phyloP scores from a whole-genome alignment of 768 basidiomycete genomes.

The Collybia sp. region DNA sequence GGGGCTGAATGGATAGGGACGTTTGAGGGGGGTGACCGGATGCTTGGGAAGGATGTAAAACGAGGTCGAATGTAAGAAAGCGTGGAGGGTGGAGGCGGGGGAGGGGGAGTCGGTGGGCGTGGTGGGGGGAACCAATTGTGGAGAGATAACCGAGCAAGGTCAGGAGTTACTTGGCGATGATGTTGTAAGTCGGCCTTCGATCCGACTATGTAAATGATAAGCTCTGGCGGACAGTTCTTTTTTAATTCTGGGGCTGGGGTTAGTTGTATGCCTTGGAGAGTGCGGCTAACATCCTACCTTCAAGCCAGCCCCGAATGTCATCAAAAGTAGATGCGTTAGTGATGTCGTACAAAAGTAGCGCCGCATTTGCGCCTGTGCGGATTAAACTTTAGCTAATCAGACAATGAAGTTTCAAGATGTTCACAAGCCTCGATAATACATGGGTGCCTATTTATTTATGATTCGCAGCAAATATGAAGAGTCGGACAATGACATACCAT shows the following conservation, averaged over 20 bases:
- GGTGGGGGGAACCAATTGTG: conserved; percentile 89
- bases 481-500: conserved; percentile 53
- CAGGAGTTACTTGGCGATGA: conserved; percentile 73
- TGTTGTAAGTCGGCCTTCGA: conserved; percentile 81
- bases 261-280: conserved; percentile 10
- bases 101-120: conserved; percentile 58
- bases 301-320: conserved; percentile 88
- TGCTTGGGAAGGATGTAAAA: conserved; percentile 66
- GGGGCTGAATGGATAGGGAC: conserved; percentile 40
- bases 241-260: conserved; percentile 60
- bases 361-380: conserved; percentile 78
- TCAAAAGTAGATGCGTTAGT: conserved; percentile 86
- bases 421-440: conserved; percentile 79
- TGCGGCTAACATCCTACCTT: conserved; percentile 46
- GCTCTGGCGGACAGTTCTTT: conserved; percentile 83
- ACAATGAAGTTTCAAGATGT: too few relatives aligned
- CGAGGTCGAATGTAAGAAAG: conserved; percentile 76
- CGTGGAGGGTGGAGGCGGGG: conserved; percentile 57
- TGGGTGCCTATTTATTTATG: conserved; percentile 65
- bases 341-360: conserved; percentile 92
- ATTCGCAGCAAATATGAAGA: conserved; percentile 6
- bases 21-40: conserved; percentile 53
- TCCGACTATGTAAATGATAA: conserved; percentile 94
- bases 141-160: conserved; percentile 77
- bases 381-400: not conserved